Evolutionary conservation across 257 asterid genomes (phyloP).

Genomic region (Solanum clarkiae): DNA sequence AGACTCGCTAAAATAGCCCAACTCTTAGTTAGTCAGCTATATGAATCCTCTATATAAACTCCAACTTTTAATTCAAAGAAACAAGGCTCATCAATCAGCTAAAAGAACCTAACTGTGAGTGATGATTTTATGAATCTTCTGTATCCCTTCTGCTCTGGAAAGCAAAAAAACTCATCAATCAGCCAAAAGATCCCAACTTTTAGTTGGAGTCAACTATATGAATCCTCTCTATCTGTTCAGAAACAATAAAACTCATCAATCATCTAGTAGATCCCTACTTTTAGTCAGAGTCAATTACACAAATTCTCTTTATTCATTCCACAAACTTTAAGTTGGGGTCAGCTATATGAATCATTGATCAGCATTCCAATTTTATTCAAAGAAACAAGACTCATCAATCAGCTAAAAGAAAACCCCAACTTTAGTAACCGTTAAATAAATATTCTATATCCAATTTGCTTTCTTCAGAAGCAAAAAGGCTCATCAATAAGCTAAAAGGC

Average conservation of each 20-base stretch:
- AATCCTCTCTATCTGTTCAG: background rate
- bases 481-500: background rate
- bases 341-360: background rate
- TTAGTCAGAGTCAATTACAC: background rate
- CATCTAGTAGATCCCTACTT: background rate
- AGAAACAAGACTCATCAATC: background rate
- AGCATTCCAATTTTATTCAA: background rate
- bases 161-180: background rate
- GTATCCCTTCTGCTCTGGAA: background rate
- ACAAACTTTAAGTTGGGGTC: background rate
- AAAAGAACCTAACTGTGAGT: background rate
- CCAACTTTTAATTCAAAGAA: too few species aligned
- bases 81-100: background rate
- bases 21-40: background rate
- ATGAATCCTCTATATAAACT: background rate
- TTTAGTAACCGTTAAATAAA: background rate
- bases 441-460: background rate
- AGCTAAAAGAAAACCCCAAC: background rate
- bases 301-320: background rate
- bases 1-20: background rate
- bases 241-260: background rate
- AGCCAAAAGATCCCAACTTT: background rate
- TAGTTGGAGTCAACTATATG: background rate
- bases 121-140: background rate
- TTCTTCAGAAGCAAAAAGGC: background rate